Percentiles rank a stretch among this genome's conserved stretches.
Conservation (phyloP, 202 grass and related monocot species). For the Panicum virgatum region DNA sequence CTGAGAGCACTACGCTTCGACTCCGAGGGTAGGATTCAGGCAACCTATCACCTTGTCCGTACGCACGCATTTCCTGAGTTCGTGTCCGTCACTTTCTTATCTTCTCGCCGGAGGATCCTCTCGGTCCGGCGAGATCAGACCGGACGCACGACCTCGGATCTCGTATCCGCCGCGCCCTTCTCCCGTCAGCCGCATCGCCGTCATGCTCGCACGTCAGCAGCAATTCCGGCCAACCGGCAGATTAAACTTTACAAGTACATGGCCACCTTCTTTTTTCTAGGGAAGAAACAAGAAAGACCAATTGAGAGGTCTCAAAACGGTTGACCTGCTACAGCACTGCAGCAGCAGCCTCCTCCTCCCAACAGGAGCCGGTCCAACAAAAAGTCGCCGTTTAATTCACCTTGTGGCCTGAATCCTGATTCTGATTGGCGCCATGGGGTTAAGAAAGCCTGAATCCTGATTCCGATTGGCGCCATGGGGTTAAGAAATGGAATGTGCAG, state of each 20-base stretch:
- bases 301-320: not conserved
- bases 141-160: slow-evolving; percentile 13
- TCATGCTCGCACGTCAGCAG: slow-evolving; percentile 4
- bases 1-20: not conserved
- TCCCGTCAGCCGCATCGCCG: not conserved
- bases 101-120: not conserved
- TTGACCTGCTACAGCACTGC: slow-evolving; percentile 26
- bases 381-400: not conserved
- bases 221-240: not conserved
- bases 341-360: not conserved
- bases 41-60: not conserved
- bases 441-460: not conserved
- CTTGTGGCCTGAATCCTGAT: not conserved
- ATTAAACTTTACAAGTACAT: not conserved
- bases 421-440: not conserved
- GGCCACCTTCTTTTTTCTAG: slow-evolving; percentile 6
- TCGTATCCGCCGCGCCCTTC: not conserved
- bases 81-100: slow-evolving; percentile 45
- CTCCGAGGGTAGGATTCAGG: not conserved
- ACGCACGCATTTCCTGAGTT: not conserved
- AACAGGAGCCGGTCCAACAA: not conserved
- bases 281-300: not conserved
- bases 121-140: slow-evolving; percentile 19
- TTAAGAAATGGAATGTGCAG: slow-evolving; percentile 12
- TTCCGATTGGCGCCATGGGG: not conserved